Conservation (phyloP, 148 eudicot species). For the Vaccinium macrocarpon region DNA sequence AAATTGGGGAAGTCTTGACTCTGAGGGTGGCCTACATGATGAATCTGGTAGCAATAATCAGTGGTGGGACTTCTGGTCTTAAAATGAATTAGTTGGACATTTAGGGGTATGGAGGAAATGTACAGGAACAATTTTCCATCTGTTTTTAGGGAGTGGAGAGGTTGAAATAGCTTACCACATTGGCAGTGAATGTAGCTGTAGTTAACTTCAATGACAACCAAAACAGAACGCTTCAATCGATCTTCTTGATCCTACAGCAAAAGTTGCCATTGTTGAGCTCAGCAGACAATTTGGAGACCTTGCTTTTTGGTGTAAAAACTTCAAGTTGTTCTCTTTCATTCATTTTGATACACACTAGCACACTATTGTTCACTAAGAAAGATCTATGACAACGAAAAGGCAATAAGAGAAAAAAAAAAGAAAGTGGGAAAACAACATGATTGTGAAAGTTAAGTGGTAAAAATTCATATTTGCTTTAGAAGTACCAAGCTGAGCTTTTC, state of each 20-base stretch:
- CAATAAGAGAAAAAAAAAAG: neutral
- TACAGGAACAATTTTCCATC: constrained; percentile 16
- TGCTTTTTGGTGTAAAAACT: neutral
- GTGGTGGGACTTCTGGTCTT: constrained; percentile 79
- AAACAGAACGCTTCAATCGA: neutral
- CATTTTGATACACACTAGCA: neutral
- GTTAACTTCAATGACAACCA: neutral
- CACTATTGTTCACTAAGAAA: neutral
- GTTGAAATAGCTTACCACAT: neutral
- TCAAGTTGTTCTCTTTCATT: neutral
- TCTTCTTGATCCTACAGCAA: neutral
- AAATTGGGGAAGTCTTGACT: constrained; percentile 37
- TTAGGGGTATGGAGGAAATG: constrained; percentile 2
- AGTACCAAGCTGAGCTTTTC: neutral
- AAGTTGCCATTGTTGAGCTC: neutral
- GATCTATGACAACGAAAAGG: neutral
- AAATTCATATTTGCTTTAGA: neutral
- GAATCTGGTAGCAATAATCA: constrained; percentile 28
- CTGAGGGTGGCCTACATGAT: constrained; percentile 32
- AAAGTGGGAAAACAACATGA: neutral
- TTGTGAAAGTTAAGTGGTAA: neutral
- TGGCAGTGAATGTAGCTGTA: neutral
- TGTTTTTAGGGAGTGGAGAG: neutral
- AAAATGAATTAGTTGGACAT: neutral
- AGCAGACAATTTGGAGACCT: neutral